Evolutionary conservation across 371 early-diverging fungal species (phyloP), one percentile per base, ranked within the genome.

Genomic region (Mortierella sp.): DNA sequence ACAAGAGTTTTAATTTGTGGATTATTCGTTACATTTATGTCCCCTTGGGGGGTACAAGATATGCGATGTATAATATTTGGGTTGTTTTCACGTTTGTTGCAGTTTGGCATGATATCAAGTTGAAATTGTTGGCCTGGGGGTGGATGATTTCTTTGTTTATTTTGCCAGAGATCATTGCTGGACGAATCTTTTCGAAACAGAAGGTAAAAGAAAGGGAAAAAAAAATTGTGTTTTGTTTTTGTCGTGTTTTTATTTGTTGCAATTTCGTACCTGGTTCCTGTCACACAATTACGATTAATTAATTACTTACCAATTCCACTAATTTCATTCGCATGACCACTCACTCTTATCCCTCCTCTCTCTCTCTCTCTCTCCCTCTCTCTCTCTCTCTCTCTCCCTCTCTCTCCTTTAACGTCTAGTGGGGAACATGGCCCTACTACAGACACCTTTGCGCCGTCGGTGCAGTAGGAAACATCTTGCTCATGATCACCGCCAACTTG

Each of bases 21-120:
- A 89, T 95, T 19, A 92, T 98, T 50, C 90, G 97, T 78, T 98
- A 98, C 80, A 88, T 98, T 58, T 98, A 98, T 83, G 91, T 98
- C 7, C 98, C 98, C 11, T 87, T 98, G 73, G 98, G 98, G 13
- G 98, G 98, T 42, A 82, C 92, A 2, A 82, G 87, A 19, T 90
- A 92, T 70, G 89, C 93, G 58, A 75, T 90, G 6, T 89, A 93
- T 85, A 97, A 96, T 84, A 93, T 95, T 52, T 96, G 94, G 89
- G 88, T 95, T 0, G 92, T 96, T 0, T 98, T 98, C 84, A 97
- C 98, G 0, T 98, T 98, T 92, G 98, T 98, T 13, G 98, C 98
- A 3, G 75, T 98, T 7, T 98, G 98, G 98, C 98, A 98, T 89
- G 98, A 98, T 82, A 94, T 97, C 70, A 90, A 94, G 19, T 80